phyloP scores from a whole-genome alignment of 1,139 yeast genomes.

The Magnusiomyces clavatus region DNA sequence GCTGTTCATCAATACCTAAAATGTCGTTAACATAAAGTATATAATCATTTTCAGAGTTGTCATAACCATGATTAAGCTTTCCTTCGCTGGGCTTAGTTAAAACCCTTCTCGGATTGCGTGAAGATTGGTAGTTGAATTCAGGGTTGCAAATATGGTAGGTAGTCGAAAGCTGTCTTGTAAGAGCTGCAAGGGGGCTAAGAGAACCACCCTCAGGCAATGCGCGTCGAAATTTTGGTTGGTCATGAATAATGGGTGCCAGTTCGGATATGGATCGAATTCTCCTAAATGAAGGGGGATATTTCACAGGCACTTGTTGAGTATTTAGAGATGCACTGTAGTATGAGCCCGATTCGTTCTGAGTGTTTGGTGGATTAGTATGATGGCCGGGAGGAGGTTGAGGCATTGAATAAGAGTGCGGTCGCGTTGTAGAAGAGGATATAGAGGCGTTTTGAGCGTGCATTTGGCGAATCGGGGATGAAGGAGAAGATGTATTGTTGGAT shows the following conservation, averaged over 20 bases:
- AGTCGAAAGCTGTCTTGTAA: conserved; percentile 69
- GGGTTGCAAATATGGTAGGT: conserved; percentile 87
- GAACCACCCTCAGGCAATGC: conserved; percentile 72
- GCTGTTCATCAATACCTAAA: conserved; percentile 78
- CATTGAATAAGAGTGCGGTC: conserved; percentile 1
- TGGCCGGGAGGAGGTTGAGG: neutral
- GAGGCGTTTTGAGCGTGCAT: conserved; percentile 4
- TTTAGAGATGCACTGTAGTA: too few relatives aligned
- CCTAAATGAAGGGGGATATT: conserved; percentile 37
- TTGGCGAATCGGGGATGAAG: too few relatives aligned
- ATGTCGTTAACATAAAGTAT: conserved; percentile 91
- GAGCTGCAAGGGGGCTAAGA: conserved; percentile 79
- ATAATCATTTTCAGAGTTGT: conserved; percentile 85
- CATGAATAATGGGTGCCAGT: conserved; percentile 54
- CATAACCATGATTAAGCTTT: conserved; percentile 70
- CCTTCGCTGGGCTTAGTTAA: conserved; percentile 91
- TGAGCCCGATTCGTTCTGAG: too few relatives aligned
- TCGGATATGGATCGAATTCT: conserved; percentile 43
- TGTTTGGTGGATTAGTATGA: too few relatives aligned
- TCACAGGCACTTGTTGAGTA: too few relatives aligned
- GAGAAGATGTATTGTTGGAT: too few relatives aligned
- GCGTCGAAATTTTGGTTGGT: conserved; percentile 69
- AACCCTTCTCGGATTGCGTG: conserved; percentile 85
- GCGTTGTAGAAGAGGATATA: conserved; percentile 3
- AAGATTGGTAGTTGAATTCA: conserved; percentile 71